phyloP scores from a whole-genome alignment of 2,329 filamentous ascomycete species.

The Cephalotrichum gorgonifer region DNA sequence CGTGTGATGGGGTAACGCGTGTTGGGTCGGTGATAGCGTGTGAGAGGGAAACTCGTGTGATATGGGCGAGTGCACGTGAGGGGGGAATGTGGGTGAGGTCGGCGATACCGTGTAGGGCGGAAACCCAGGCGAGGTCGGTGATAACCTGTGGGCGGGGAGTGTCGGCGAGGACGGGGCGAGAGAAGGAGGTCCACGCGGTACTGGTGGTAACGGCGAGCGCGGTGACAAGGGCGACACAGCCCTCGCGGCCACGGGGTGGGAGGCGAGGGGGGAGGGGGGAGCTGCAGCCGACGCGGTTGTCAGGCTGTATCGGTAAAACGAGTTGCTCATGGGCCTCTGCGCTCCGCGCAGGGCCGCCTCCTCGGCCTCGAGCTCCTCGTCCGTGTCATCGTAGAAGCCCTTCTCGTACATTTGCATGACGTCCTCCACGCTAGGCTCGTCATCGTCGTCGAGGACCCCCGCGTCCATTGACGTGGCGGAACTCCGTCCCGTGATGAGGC shows the following conservation, averaged over 20 bases:
- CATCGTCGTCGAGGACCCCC: constrained; percentile 22
- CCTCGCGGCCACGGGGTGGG: neutral
- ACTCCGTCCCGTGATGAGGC: constrained; percentile 69
- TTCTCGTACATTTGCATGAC: constrained; percentile 62
- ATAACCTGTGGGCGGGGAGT: neutral
- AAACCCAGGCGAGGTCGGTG: no score
- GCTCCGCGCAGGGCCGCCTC: constrained; percentile 11
- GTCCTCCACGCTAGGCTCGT: constrained; percentile 51
- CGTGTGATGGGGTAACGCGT: no score
- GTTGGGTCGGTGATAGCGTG: no score
- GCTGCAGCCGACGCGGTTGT: constrained; percentile 23
- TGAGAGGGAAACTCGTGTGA: no score
- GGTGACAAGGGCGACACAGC: neutral
- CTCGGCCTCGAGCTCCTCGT: constrained; percentile 13
- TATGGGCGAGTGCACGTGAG: no score
- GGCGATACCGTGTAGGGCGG: no score
- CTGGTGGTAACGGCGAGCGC: neutral
- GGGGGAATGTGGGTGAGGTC: no score
- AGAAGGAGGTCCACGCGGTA: neutral
- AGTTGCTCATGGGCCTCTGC: neutral
- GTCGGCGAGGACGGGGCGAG: constrained; percentile 12
- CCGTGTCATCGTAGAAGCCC: constrained; percentile 41
- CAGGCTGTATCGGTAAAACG: no score
- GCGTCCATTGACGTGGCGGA: constrained; percentile 54
- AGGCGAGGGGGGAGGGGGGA: neutral